phyloP scores from a whole-genome alignment of 1,284 basidiomycete genomes.

The Retiboletus fuscus region DNA sequence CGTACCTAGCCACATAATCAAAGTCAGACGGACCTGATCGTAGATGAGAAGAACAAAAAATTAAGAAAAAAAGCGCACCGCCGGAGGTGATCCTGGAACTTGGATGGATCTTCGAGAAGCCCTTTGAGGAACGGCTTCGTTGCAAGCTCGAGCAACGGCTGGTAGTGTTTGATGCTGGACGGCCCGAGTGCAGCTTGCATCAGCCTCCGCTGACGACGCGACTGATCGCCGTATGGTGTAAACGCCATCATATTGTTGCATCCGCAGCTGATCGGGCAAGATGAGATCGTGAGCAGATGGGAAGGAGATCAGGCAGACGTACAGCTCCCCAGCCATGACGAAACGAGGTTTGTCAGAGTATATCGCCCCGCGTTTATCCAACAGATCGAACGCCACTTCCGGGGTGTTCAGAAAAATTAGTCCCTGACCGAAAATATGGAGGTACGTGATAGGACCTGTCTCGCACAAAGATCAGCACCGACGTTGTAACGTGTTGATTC shows the following conservation, averaged over 20 bases:
- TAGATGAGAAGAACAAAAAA: not conserved
- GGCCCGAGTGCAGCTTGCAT: conserved; percentile 71
- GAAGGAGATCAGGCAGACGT: conserved; percentile 34
- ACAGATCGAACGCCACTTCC: conserved; percentile 67
- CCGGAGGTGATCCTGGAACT: conserved; percentile 58
- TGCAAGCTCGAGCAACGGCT: conserved; percentile 68
- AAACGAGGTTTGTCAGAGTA: conserved; percentile 83
- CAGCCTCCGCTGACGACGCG: conserved; percentile 72
- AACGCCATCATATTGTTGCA: conserved; percentile 81
- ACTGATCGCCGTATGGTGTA: conserved; percentile 71
- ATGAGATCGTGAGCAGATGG: conserved; percentile 10
- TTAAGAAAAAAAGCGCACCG: conserved; percentile 39
- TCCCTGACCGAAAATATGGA: conserved; percentile 73
- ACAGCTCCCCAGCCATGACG: conserved; percentile 77
- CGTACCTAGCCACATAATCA: conserved; percentile 54
- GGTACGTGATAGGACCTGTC: conserved; percentile 71
- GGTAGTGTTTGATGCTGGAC: conserved; percentile 61
- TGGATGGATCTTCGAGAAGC: conserved; percentile 57
- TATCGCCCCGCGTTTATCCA: conserved; percentile 74
- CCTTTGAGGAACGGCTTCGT: conserved; percentile 63
- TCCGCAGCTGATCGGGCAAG: conserved; percentile 59
- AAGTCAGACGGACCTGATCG: conserved; percentile 4
- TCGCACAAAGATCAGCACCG: not conserved
- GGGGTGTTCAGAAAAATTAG: conserved; percentile 74
- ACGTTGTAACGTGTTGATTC: not conserved